Base-by-base conservation (phyloP, 148 eudicot genomes). In the Amaranthus hypochondriacus region DNA sequence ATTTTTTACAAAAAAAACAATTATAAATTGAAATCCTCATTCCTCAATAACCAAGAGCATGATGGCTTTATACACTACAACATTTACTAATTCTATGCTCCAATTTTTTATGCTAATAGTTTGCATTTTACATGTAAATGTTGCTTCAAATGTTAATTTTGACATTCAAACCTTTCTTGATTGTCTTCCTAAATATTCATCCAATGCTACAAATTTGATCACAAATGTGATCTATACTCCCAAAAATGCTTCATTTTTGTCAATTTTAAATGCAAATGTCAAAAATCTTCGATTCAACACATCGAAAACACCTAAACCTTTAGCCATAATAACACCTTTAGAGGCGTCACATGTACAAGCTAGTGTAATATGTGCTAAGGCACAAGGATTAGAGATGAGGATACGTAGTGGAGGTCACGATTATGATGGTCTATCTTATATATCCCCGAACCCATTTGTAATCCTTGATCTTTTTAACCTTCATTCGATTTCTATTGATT, bases 321-420 rank as follows among this genome's bases (percentile, higher is more conserved):
- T 85, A 55, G 76, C 72, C 42, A 85, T 85, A 56, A 49, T 85
- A 8, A 69, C 85, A 12, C 74, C 88, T n/a, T 51, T 65, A 42
- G 75, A 80, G 43, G 59, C 67, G 62, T 77, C 83, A 48, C 86
- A 85, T 51, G 81, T 83, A 73, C 83, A 81, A 77, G 79, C 82
- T 6, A 69, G 83, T 2, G 77, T 85, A 39, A 4, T 78, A 3
- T 84, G 87, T 73, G 84, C 84, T 28, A 74, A 66, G 62, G 72
- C 12, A 39, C 56, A 63, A 5, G 82, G 82, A 6, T 11, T 81
- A 44, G 82, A 81, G 66, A 56, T 84, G 55, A 84, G 81, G 75
- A 73, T 81, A 43, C 76, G 87, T 39, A 84, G 87, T 73, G 84
- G 84, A 7, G 83, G 84, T 7, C 81, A 82, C 43, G 84, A 81